Base-by-base conservation (phyloP, 164 flowering plant species). In the Sextonia rubra region DNA sequence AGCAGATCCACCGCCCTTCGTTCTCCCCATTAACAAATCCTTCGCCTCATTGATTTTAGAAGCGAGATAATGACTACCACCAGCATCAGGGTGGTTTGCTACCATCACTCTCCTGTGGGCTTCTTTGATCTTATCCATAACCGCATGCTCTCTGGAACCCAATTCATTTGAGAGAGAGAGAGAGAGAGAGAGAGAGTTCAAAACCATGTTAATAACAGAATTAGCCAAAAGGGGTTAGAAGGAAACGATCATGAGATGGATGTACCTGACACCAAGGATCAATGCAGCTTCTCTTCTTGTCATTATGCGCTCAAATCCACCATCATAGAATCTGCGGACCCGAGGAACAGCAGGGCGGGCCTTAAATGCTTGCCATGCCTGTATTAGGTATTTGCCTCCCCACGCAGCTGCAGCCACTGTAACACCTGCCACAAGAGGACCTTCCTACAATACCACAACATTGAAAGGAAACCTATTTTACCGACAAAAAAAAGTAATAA, bases 101-200 rank as follows among this genome's bases (percentile, higher is more conserved):
- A 80, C 72, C 83, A 83, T 85, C 70, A 83, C 85, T 74, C 80
- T 82, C 69, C 82, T 74, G 64, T 85, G 85, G 37, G 88, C 86
- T 61, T 81, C 85, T 74, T 79, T 83, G 7, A 85, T 74, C 82
- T 83, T 82, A 55, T 83, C 98, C 2, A 87, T 72, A 0, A 81
- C 81, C 15, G 70, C 79, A 48, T 60, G 77, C 65, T 78, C 81
- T 63, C 83, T 80, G 71, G 22, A 73, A 26, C 30, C 5, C 14
- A 52, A n/a, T n/a, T n/a, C n/a, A n/a, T n/a, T n/a, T n/a, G n/a
- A 17, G 3, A n/a, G n/a, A 23, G 32, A 9, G 15, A 3, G 2
- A 27, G 20, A 32, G 23, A 58, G 30, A 4, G 29, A 15, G 25
- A 64, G 26, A 47, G 18, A 52, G 20, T 1, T 52, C 58, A 52